These are phyloP conservation scores for Aphanomyces stellatus DNA, from an alignment of 352 stramenopile genomes.

Conservation along the genomic window DNA sequence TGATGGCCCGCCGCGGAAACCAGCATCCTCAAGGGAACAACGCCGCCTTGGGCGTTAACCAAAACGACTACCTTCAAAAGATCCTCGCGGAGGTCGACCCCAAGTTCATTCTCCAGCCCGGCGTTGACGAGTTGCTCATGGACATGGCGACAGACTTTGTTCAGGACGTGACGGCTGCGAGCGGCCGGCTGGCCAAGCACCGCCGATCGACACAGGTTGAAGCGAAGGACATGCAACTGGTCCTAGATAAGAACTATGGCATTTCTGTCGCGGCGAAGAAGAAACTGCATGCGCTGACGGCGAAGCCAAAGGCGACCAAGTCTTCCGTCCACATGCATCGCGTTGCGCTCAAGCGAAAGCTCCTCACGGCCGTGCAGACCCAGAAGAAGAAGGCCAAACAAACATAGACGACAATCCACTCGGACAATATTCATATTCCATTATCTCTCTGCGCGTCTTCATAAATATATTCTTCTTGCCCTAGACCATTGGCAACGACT, in stretches of 20 bases:
- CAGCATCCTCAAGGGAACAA: neutral
- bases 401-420: too few relatives aligned
- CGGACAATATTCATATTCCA: too few relatives aligned
- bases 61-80: constrained; percentile 21
- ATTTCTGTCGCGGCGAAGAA: constrained; percentile 67
- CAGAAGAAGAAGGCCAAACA: constrained; percentile 14
- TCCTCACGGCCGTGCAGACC: neutral
- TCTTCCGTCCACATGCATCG: constrained; percentile 80
- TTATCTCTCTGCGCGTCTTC: too few relatives aligned
- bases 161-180: constrained; percentile 61
- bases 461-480: neutral
- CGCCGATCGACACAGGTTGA: constrained; percentile 63
- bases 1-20: neutral
- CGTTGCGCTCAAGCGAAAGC: constrained; percentile 64
- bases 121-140: constrained; percentile 70
- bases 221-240: constrained; percentile 70
- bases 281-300: constrained; percentile 8
- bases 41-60: neutral
- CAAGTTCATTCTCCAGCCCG: constrained; percentile 64
- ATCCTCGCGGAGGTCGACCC: constrained; percentile 35
- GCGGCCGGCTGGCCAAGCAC: constrained; percentile 56
- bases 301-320: constrained; percentile 32
- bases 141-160: constrained; percentile 80
- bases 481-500: constrained; percentile 1
- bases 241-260: constrained; percentile 77